Percentiles rank a stretch among this genome's conserved stretches.
phyloP scores from a whole-genome alignment of 2,329 filamentous ascomycete species.

The Penicillium sp. region DNA sequence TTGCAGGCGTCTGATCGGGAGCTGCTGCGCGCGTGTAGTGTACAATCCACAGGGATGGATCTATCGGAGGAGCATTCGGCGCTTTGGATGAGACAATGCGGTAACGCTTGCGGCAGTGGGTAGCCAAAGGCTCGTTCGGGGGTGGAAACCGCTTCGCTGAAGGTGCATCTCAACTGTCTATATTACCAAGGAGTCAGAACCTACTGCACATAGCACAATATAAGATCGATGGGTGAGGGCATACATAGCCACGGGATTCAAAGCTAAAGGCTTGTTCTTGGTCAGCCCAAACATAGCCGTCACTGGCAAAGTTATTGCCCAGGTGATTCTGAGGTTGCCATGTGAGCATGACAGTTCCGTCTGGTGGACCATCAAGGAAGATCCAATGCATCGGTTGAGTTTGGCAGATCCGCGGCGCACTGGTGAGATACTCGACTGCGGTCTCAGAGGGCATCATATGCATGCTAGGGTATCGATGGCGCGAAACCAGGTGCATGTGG shows the following conservation, averaged over 20 bases:
- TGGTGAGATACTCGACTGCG: conserved; percentile 76
- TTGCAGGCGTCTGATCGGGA: conserved; percentile 66
- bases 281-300: conserved; percentile 89
- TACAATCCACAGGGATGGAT: conserved; percentile 83
- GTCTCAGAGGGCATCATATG: conserved; percentile 68
- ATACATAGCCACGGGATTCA: conserved; percentile 66
- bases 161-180: conserved; percentile 86
- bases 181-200: conserved; percentile 13
- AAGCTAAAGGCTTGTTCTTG: conserved; percentile 73
- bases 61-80: conserved; percentile 67
- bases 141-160: conserved; percentile 75
- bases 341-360: conserved; percentile 77
- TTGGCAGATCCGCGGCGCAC: conserved; percentile 79
- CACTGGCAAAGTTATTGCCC: conserved; percentile 73
- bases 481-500: conserved; percentile 86
- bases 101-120: conserved; percentile 79
- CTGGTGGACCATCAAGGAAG: conserved; percentile 75
- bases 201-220: not conserved
- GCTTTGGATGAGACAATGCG: conserved; percentile 70
- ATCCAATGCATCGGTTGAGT: conserved; percentile 88
- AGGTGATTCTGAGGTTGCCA: conserved; percentile 79
- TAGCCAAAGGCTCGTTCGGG: conserved; percentile 66
- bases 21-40: conserved; percentile 80
- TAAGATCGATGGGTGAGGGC: conserved; percentile 18
- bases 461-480: conserved; percentile 72